phyloP scores from a whole-genome alignment of 352 stramenopile species.

The Phytophthora megakarya region DNA sequence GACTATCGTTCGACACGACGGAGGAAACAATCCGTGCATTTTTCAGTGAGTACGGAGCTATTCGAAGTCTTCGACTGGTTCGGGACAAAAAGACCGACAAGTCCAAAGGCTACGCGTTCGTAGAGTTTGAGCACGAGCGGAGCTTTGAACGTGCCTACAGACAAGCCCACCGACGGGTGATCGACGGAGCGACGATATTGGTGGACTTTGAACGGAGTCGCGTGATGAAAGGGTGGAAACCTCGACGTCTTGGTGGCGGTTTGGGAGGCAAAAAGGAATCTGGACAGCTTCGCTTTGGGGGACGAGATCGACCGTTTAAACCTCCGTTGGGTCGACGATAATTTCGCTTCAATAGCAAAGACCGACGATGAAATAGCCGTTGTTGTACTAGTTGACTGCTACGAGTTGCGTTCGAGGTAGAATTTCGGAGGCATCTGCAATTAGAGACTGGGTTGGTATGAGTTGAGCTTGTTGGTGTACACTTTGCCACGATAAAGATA shows the following conservation, averaged over 20 bases:
- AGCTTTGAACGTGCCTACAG: conserved; percentile 67
- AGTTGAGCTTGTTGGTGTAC: conserved; percentile 17
- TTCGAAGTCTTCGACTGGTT: conserved; percentile 66
- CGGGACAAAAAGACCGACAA: conserved; percentile 62
- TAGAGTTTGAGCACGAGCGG: conserved; percentile 65
- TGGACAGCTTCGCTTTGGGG: conserved; percentile 82
- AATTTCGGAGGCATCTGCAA: conserved; percentile 28
- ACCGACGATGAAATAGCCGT: neutral
- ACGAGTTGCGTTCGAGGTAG: conserved; percentile 28
- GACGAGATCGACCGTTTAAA: conserved; percentile 74
- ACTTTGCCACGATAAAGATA: conserved; percentile 30
- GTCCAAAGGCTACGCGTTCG: conserved; percentile 81
- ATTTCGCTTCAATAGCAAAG: no score
- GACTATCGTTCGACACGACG: conserved; percentile 60
- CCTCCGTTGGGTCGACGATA: conserved; percentile 30
- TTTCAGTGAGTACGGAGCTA: conserved; percentile 55
- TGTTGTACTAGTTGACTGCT: conserved; percentile 20
- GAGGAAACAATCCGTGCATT: conserved; percentile 49
- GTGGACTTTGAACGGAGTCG: conserved; percentile 81
- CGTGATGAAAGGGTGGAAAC: conserved; percentile 85
- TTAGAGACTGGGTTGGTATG: conserved; percentile 20
- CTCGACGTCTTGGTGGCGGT: conserved; percentile 73
- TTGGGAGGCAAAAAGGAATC: conserved; percentile 83
- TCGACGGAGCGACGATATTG: conserved; percentile 69
- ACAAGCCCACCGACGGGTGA: conserved; percentile 49